Conservation (phyloP, 2,329 filamentous ascomycete species). For the Pseudofabraea citricarpa region DNA sequence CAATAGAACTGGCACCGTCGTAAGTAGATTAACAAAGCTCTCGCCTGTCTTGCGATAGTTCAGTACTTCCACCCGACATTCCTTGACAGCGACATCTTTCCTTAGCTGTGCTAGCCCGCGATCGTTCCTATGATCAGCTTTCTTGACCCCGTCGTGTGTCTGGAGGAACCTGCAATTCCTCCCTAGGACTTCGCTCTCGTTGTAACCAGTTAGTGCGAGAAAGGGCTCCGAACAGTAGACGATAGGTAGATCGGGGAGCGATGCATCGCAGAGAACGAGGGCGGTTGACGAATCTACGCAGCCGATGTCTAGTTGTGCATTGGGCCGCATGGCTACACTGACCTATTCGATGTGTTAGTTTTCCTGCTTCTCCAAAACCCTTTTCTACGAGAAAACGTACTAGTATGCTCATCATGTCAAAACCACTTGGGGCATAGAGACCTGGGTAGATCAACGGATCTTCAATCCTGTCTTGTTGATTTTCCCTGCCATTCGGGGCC, state of each 20-base stretch:
- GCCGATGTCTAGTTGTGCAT: slow-evolving; percentile 81
- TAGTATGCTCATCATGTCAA: slow-evolving; percentile 51
- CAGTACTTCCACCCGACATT: slow-evolving; percentile 78
- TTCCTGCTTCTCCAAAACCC: no score
- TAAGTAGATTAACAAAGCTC: slow-evolving; percentile 87
- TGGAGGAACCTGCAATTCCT: slow-evolving; percentile 93
- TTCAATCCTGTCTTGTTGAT: no score
- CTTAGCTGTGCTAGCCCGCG: slow-evolving; percentile 75
- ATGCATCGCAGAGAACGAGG: slow-evolving; percentile 90
- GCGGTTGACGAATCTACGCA: slow-evolving; percentile 90
- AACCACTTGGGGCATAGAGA: slow-evolving; percentile 49
- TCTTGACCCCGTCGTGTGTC: slow-evolving; percentile 72
- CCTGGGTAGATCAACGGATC: slow-evolving; percentile 51
- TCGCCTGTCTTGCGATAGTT: slow-evolving; percentile 93
- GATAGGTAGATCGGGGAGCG: slow-evolving; percentile 83
- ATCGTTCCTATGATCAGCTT: slow-evolving; percentile 77
- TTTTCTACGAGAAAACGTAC: slow-evolving; percentile 36
- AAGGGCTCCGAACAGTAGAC: slow-evolving; percentile 95
- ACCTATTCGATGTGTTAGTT: slow-evolving; percentile 12
- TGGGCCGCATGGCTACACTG: slow-evolving; percentile 68
- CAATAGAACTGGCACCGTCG: slow-evolving; percentile 89
- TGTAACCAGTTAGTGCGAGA: slow-evolving; percentile 86
- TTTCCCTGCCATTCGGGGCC: no score
- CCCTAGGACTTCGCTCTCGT: slow-evolving; percentile 77
- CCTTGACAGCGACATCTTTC: slow-evolving; percentile 64